Percentiles rank a stretch among this genome's conserved stretches.
phyloP scores from a whole-genome alignment of 768 basidiomycete species.

The Galerina marginata region DNA sequence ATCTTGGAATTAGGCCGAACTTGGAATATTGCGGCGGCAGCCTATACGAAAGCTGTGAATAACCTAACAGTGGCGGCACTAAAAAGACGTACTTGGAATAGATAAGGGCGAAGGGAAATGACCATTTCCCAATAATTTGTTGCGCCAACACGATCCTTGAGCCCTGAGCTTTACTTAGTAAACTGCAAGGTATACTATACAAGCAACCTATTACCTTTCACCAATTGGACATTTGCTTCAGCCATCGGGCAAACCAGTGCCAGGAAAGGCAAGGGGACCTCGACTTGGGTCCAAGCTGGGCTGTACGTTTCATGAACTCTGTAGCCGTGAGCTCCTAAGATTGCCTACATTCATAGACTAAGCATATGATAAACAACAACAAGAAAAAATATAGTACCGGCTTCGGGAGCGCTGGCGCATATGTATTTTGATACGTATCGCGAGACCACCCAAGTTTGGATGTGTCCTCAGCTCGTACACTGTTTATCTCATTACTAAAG shows the following conservation, averaged over 20 bases:
- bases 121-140: neutral
- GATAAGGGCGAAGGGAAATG: neutral
- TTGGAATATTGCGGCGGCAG: neutral
- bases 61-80: neutral
- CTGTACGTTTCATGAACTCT: constrained; percentile 7
- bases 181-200: too few species aligned
- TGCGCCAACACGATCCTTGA: neutral
- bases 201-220: too few species aligned
- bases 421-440: constrained; percentile 26
- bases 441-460: constrained; percentile 25
- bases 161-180: neutral
- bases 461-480: too few species aligned
- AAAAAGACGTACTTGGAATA: neutral
- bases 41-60: neutral
- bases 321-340: constrained; percentile 12
- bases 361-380: neutral
- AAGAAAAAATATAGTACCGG: constrained; percentile 7
- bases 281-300: constrained; percentile 4
- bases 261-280: neutral
- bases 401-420: constrained; percentile 30
- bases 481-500: too few species aligned
- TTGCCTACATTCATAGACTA: constrained; percentile 9
- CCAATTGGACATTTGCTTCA: neutral
- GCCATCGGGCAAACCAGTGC: neutral
- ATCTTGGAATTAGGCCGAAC: neutral